These are phyloP conservation scores for Aspergillus pseudoterreus DNA, from an alignment of 2,329 filamentous ascomycete genomes.

Conservation along the genomic window DNA sequence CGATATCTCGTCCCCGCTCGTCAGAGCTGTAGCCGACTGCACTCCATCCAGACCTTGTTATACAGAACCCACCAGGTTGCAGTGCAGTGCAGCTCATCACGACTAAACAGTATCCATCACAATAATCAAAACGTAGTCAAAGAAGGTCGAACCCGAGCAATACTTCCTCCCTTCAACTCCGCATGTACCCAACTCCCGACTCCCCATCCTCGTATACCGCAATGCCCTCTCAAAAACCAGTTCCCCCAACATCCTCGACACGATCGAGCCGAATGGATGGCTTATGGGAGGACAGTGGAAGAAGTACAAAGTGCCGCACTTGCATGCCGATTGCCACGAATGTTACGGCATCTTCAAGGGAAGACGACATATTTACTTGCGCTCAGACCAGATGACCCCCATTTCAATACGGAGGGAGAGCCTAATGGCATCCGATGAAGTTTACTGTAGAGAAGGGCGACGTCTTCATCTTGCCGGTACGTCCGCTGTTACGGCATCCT, in stretches of 20 bases:
- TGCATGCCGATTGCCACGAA: neutral
- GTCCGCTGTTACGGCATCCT: neutral
- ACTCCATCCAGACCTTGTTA: too few species aligned
- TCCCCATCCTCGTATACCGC: neutral
- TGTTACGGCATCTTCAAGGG: conserved; percentile 1
- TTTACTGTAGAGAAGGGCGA: neutral
- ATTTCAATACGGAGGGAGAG: neutral
- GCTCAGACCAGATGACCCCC: neutral
- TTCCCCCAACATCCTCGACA: neutral
- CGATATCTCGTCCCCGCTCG: too few species aligned
- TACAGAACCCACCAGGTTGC: too few species aligned
- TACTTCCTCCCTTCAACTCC: neutral
- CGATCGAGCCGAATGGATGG: conserved; percentile 2
- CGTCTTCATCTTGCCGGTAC: neutral
- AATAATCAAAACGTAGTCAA: too few species aligned
- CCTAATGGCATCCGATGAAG: neutral
- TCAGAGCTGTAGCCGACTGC: too few species aligned
- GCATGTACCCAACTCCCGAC: neutral
- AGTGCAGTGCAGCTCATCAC: too few species aligned
- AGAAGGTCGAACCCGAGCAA: neutral
- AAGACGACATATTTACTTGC: neutral
- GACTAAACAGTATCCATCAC: too few species aligned
- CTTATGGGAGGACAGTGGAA: conserved; percentile 3
- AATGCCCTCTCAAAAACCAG: neutral
- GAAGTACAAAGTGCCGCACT: conserved; percentile 3